phyloP scores from a whole-genome alignment of 148 eudicot species.

The Agrostemma githago region DNA sequence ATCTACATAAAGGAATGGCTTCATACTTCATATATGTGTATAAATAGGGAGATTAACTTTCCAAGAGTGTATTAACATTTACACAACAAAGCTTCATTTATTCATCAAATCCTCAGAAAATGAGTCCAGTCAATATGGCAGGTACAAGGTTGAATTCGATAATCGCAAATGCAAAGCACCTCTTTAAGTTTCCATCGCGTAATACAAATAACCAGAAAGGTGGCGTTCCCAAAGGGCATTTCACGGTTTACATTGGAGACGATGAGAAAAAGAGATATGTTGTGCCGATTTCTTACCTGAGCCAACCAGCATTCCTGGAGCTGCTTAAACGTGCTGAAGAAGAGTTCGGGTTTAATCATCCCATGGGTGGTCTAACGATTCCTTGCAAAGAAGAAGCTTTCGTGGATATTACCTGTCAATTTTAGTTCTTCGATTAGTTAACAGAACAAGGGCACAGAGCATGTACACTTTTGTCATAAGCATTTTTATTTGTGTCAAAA shows the following conservation, averaged over 20 bases:
- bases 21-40: background rate
- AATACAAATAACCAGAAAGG: constrained; percentile 24
- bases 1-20: background rate
- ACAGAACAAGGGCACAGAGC: background rate
- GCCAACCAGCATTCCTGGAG: constrained; percentile 46
- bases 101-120: background rate
- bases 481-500: background rate
- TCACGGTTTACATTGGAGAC: constrained; percentile 51
- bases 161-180: constrained; percentile 30
- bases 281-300: constrained; percentile 50
- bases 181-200: constrained; percentile 26
- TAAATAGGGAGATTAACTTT: constrained; percentile 12
- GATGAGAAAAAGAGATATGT: constrained; percentile 35
- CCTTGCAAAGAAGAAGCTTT: constrained; percentile 41
- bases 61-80: background rate
- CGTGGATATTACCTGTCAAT: constrained; percentile 22
- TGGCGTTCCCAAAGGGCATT: constrained; percentile 44
- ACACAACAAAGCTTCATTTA: constrained; percentile 2
- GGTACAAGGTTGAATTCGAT: constrained; percentile 29
- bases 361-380: constrained; percentile 50
- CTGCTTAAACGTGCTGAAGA: constrained; percentile 45
- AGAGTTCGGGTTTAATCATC: constrained; percentile 53
- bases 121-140: constrained; percentile 21
- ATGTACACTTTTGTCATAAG: constrained; percentile 3
- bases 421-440: background rate